These are phyloP conservation scores for Linum trigynum DNA, from an alignment of 345 rosid species.

Conservation along the genomic window DNA sequence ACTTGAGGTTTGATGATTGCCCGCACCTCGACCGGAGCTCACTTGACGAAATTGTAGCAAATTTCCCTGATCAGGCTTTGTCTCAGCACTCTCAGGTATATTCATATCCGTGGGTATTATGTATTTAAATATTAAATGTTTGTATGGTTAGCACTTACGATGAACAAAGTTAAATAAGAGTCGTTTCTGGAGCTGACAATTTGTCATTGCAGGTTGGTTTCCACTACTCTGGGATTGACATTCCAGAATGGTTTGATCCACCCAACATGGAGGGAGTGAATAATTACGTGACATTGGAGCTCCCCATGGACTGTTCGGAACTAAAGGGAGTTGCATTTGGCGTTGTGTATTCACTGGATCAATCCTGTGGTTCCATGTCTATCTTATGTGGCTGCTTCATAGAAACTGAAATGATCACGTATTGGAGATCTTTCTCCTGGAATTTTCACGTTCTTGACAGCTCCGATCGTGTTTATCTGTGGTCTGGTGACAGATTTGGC, in stretches of 20 bases:
- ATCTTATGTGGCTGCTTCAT: not conserved
- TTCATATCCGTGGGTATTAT: not conserved
- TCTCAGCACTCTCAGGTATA: not conserved
- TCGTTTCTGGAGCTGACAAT: not conserved
- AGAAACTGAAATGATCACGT: not conserved
- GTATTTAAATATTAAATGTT: no score
- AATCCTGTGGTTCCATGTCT: not conserved
- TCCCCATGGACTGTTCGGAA: not conserved
- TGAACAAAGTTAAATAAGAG: not conserved
- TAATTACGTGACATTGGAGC: not conserved
- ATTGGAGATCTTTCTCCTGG: not conserved
- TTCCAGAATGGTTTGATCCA: not conserved
- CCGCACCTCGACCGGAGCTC: not conserved
- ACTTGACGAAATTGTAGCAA: not conserved
- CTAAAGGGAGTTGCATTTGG: not conserved
- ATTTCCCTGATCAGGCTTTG: not conserved
- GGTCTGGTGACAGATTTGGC: not conserved
- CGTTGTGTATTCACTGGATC: not conserved
- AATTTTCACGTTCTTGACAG: not conserved
- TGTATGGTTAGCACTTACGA: not conserved
- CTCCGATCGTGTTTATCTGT: not conserved
- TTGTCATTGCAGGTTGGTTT: not conserved
- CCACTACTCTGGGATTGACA: not conserved
- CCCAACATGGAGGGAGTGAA: not conserved
- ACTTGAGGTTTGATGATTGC: not conserved